Conservation (phyloP, 176 grass and related monocot genomes). For the Elymus sibiricus region DNA sequence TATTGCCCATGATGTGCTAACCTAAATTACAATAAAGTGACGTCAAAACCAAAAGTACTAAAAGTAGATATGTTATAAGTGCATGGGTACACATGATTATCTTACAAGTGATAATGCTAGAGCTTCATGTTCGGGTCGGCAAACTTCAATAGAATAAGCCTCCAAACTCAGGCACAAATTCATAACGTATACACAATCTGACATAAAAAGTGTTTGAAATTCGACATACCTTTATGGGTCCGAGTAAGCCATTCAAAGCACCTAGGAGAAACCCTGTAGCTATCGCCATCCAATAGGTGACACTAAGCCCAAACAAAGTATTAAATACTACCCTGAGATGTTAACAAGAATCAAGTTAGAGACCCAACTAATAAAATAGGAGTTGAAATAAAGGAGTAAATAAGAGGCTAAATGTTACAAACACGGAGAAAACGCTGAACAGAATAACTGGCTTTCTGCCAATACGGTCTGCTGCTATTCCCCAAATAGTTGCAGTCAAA, state of each 20-base stretch:
- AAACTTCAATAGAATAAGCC: constrained; percentile 92
- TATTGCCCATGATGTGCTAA: constrained; percentile 67
- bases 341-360: constrained; percentile 21
- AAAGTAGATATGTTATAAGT: not conserved
- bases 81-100: not conserved
- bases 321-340: constrained; percentile 81
- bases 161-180: constrained; percentile 22
- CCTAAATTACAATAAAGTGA: constrained; percentile 40
- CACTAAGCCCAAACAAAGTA: constrained; percentile 84
- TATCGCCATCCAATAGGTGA: constrained; percentile 92
- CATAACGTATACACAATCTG: not conserved
- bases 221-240: constrained; percentile 76
- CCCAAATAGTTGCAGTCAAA: constrained; percentile 84
- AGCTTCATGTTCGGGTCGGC: constrained; percentile 75
- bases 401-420: constrained; percentile 44
- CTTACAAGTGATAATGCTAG: constrained; percentile 76
- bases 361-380: not conserved
- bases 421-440: constrained; percentile 74
- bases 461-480: constrained; percentile 69
- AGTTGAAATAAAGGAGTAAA: not conserved
- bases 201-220: not conserved
- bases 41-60: not conserved
- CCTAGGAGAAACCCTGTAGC: constrained; percentile 78
- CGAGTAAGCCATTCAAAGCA: constrained; percentile 80
- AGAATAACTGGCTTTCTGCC: constrained; percentile 87